Conservation (phyloP, 371 early-diverging fungal genomes). For the Circinella umbellata region DNA sequence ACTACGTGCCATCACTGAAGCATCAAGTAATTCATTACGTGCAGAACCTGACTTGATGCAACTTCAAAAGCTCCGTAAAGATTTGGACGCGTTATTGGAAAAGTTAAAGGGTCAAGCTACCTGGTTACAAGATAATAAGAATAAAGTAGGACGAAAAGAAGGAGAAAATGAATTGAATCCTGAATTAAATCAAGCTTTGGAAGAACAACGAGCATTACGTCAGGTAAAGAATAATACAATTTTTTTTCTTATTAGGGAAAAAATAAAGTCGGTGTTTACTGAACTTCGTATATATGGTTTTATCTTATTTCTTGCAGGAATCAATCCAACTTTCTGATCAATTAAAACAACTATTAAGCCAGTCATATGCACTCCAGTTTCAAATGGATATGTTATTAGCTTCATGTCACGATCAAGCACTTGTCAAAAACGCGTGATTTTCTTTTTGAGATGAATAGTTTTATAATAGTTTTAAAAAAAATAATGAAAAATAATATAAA, state of each 20-base stretch:
- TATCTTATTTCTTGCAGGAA: constrained; percentile 17
- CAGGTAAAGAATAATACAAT: constrained; percentile 16
- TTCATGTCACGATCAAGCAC: constrained; percentile 33
- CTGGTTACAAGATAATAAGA: constrained; percentile 34
- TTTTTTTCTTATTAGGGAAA: too few species aligned
- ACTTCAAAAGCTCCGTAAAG: constrained; percentile 39
- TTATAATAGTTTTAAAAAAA: not conserved
- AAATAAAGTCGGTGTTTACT: not conserved
- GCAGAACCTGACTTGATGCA: constrained; percentile 40
- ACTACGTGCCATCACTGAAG: constrained; percentile 35
- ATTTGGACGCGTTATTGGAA: constrained; percentile 31
- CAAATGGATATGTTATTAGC: constrained; percentile 45
- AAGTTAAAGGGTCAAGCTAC: constrained; percentile 25
- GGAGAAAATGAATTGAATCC: constrained; percentile 9
- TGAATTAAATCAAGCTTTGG: constrained; percentile 3
- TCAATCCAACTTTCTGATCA: constrained; percentile 34
- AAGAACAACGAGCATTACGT: constrained; percentile 28
- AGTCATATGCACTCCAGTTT: constrained; percentile 50
- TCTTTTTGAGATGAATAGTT: not conserved
- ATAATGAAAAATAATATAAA: too few species aligned
- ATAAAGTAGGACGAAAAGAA: not conserved
- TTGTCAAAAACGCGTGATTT: not conserved
- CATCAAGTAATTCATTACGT: constrained; percentile 40
- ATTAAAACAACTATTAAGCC: constrained; percentile 38
- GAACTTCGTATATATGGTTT: too few species aligned